Evolutionary conservation across 305 asterid genomes (phyloP).

Genomic region (Solanum hybrid): DNA sequence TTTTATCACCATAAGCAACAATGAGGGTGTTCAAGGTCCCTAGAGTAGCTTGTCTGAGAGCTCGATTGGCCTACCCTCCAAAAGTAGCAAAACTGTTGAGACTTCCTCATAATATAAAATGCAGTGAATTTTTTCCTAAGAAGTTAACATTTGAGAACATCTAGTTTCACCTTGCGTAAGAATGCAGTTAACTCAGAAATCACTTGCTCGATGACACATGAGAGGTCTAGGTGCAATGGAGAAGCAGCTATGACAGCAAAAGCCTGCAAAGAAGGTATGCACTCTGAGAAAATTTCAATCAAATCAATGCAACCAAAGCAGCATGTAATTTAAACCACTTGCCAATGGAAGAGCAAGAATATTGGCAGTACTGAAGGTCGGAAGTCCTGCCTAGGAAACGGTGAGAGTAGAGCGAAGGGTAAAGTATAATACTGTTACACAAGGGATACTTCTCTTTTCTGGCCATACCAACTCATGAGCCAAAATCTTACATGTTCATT

Average conservation of each 20-base stretch:
- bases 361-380: not conserved
- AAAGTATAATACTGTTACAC: not conserved
- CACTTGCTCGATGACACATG: constrained; percentile 84
- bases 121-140: constrained; percentile 1
- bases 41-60: constrained; percentile 88
- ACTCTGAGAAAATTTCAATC: not conserved
- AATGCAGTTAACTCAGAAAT: constrained; percentile 92
- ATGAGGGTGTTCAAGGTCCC: constrained; percentile 90
- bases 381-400: not conserved
- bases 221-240: constrained; percentile 82
- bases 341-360: not conserved
- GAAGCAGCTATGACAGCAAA: constrained; percentile 95
- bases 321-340: not conserved
- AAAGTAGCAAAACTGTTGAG: not conserved
- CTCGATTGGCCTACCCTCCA: constrained; percentile 81
- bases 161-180: constrained; percentile 68
- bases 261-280: constrained; percentile 46
- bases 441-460: not conserved
- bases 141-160: constrained; percentile 6
- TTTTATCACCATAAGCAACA: constrained; percentile 89
- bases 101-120: not conserved
- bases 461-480: constrained; percentile 2
- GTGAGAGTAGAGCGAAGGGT: not conserved
- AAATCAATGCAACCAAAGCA: constrained; percentile 1
- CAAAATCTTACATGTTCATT: not conserved